Conservation (phyloP, 306 rosid species). For the Heteromeles arbutifolia region DNA sequence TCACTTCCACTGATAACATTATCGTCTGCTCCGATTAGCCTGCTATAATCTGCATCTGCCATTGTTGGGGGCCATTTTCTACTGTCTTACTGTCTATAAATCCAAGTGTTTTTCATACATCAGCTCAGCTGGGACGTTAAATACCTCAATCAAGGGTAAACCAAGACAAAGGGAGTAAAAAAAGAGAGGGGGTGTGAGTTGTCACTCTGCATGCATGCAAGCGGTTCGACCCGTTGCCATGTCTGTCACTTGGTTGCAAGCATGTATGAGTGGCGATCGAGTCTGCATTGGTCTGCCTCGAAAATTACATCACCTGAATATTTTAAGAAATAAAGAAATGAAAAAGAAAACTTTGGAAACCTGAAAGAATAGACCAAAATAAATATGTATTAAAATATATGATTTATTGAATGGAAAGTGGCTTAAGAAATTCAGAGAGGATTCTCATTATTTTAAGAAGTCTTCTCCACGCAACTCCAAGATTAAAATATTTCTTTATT, state of each 20-base stretch:
- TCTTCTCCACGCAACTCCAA: no score
- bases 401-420: no score
- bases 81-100: neutral
- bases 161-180: neutral
- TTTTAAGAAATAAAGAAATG: neutral
- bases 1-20: neutral
- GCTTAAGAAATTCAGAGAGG: no score
- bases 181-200: neutral
- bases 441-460: no score
- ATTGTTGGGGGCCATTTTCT: neutral
- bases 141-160: neutral
- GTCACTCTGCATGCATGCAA: conserved; percentile 32
- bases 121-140: neutral
- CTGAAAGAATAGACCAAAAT: no score
- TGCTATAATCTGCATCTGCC: neutral
- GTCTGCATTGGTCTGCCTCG: neutral
- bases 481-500: neutral
- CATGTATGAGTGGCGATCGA: neutral
- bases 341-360: no score
- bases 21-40: neutral
- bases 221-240: conserved; percentile 22
- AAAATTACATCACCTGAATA: neutral
- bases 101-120: neutral
- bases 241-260: neutral
- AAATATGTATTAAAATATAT: no score